Evolutionary conservation across 2,329 filamentous ascomycete genomes (phyloP), one percentile per base, ranked within the genome.

Genomic region (Cercospora citrullina): DNA sequence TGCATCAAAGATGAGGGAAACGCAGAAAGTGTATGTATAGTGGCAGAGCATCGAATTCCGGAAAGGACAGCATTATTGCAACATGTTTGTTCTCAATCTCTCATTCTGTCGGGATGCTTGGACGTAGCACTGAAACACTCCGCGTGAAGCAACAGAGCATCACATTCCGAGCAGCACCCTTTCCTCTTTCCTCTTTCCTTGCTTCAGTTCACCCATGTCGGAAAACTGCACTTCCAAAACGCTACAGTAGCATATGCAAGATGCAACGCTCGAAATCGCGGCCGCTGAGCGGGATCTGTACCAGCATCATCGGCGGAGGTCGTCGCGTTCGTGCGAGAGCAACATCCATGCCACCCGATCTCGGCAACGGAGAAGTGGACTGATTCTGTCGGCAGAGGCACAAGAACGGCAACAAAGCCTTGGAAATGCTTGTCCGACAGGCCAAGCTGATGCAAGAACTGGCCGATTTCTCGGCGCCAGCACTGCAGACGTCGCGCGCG

Each of bases 401-500:
- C 36, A 42, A n/a, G 36, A 42, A 42, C 36, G 36, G 36, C 36
- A 42, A 42, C 36, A 55, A 23, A 14, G 53, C 53, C 53, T 58
- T 58, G 53, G 53, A 30, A 31, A 58, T 58, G 53, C 53, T 58
- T 58, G 53, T 26, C 30, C 14, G 30, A 18, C 53, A n/a, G 36
- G 36, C 36, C 36, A 42, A 42, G 36, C n/a, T 42, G 36, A n/a
- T 58, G 26, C 53, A 58, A 58, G 53, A 58, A 58, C 1, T 21
- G 53, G 26, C 53, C 53, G 53, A 31, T 30, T 58, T n/a, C 53
- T 58, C 26, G 53, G 53, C 53, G 36, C 33, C 3, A 2, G 5
- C 2, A 39, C 33, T 39, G 33, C 14, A 39, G 33, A 39, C 33
- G 33, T 39, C 36, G 36, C 36, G 36, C 36, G 36, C 36, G 36